Evolutionary conservation across 2,329 filamentous ascomycete genomes (phyloP).

Genomic region (Fusarium denticulatum): DNA sequence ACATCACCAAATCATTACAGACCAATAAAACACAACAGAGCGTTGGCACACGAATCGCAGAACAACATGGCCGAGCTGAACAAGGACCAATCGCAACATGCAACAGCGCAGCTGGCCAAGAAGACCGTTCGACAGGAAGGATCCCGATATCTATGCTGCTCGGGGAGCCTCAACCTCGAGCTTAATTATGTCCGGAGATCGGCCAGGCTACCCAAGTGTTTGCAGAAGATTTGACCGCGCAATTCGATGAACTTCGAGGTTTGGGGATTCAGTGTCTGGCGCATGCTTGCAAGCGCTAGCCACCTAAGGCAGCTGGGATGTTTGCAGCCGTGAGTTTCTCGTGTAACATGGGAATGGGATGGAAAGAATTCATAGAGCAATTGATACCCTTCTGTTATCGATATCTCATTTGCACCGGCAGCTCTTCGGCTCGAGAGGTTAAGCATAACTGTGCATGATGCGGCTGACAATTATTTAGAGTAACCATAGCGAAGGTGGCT

Average conservation of each 20-base stretch:
- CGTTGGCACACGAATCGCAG: neutral
- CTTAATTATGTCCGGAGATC: accelerated
- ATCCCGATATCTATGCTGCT: neutral
- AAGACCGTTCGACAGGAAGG: neutral
- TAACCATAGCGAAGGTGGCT: slow-evolving; percentile 10
- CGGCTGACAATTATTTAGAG: neutral
- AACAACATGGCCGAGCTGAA: neutral
- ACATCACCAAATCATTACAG: too few species aligned
- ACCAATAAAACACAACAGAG: accelerated
- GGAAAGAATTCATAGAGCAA: neutral
- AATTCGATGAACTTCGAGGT: too few species aligned
- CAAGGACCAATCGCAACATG: neutral
- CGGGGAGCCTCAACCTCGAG: accelerated
- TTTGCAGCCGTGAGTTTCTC: neutral
- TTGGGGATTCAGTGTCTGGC: too few species aligned
- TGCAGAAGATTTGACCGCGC: too few species aligned
- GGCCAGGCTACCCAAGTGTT: accelerated
- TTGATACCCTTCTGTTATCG: neutral
- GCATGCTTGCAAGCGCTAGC: neutral
- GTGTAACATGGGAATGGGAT: neutral
- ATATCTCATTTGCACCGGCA: too few species aligned
- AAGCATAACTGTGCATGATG: neutral
- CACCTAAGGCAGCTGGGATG: too few species aligned
- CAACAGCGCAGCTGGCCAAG: neutral
- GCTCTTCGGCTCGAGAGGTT: neutral